Base-by-base conservation (phyloP, 2,329 filamentous ascomycete genomes). In the Aspergillus fischeri region DNA sequence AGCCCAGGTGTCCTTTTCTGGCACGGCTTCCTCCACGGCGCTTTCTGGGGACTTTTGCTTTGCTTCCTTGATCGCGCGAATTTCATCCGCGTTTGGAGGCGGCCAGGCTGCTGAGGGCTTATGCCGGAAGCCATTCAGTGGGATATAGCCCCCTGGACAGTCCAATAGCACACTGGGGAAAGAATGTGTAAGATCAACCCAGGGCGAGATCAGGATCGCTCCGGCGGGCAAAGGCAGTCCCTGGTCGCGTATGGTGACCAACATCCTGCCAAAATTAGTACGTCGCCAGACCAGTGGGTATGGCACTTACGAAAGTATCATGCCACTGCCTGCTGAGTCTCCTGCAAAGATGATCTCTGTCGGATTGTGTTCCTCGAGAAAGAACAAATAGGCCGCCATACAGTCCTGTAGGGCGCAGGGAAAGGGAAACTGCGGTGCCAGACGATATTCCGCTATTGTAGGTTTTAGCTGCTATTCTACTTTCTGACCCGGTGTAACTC, bases 141-240 rank as follows among this genome's bases (percentile, higher is more conserved):
- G 93, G 35, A 99, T 93, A 66, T 97, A 97, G 70, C 97, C 94
- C 51, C 91, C 75, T 1, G 85, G 83, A 51, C 84, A 86, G 44
- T 91, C 85, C 4, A 80, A 83, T 2, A 85, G 83, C n/a, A 96
- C 83, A 63, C 92, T 97, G 0, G 94, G 94, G 62, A 97, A 97
- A 0, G 92, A 97, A 71, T 97, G 93, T 0, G 91, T 96, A 54
- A 97, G 77, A 71, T 99, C 94, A 9, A 93, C 92, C 94, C 94
- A 99, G 0, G 94, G 94, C 51, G 91, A 96, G 52, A 97, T 90
- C 45, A 97, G 79, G 48, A 97, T 87, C 4, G 89, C 92, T 1
- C 94, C 94, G 1, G 94, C 92, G 0, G 94, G 94, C 27, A 97
- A 74, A 6, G 93, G 89, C 17, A 96, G 79, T 0, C 86, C 88